Conservation (phyloP, 2,329 filamentous ascomycete species). For the Aspergillus sp. region DNA sequence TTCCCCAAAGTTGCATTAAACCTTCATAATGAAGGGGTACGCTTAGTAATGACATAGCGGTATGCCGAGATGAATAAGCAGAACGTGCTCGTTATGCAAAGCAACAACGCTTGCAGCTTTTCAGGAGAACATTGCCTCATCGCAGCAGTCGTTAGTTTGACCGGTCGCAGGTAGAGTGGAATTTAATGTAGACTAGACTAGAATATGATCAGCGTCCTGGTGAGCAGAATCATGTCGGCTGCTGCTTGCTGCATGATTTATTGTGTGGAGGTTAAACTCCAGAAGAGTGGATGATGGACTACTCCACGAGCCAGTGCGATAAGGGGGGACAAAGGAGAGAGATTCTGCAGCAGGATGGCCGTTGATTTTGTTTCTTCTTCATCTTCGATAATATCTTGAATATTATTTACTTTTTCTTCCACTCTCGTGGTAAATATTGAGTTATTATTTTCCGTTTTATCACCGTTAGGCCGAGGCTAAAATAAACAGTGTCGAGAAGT, state of each 20-base stretch:
- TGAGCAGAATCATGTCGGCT: not conserved
- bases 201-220: not conserved
- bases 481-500: not conserved
- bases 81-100: not conserved
- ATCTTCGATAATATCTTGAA: not conserved
- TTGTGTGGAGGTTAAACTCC: not conserved
- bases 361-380: not conserved
- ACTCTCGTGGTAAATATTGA: not conserved
- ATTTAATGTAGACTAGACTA: not conserved
- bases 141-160: not conserved
- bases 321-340: not conserved
- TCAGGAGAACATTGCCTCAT: not conserved
- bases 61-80: not conserved
- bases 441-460: not conserved
- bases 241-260: not conserved
- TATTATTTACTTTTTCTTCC: not conserved
- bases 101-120: not conserved
- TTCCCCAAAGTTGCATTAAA: too few relatives aligned
- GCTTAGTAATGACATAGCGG: not conserved
- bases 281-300: not conserved
- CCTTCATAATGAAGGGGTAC: not conserved
- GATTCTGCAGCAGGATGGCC: not conserved
- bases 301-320: not conserved
- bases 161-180: not conserved
- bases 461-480: not conserved